Conservation (phyloP, 1,284 basidiomycete genomes). For the Anthracocystis setariae region DNA sequence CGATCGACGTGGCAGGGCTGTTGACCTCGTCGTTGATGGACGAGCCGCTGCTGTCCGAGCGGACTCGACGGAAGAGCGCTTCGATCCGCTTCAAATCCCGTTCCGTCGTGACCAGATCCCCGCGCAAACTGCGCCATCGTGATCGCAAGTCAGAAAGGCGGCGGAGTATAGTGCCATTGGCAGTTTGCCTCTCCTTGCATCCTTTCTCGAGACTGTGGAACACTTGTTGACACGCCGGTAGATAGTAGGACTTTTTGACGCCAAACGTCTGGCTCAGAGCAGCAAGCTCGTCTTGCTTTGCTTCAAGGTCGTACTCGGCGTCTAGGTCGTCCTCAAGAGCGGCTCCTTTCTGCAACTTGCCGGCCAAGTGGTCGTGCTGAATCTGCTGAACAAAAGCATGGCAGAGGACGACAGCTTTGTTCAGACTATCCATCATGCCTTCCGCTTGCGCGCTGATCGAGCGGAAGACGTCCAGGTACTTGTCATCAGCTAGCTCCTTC, state of each 20-base stretch:
- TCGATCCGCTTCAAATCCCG: constrained; percentile 81
- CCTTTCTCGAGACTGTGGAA: constrained; percentile 92
- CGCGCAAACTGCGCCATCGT: constrained; percentile 81
- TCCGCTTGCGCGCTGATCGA: constrained; percentile 91
- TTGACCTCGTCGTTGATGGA: constrained; percentile 26
- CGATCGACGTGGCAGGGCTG: constrained; percentile 31
- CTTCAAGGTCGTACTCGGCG: constrained; percentile 26
- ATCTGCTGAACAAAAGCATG: constrained; percentile 72
- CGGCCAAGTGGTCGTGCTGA: constrained; percentile 28
- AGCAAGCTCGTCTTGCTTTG: constrained; percentile 45
- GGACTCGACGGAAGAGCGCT: constrained; percentile 70
- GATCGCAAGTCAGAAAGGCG: constrained; percentile 84
- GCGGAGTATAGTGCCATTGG: constrained; percentile 91
- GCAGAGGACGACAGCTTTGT: constrained; percentile 86
- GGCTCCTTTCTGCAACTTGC: constrained; percentile 16
- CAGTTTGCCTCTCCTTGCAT: constrained; percentile 85
- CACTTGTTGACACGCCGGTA: constrained; percentile 89
- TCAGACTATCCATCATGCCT: constrained; percentile 93
- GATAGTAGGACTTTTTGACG: constrained; percentile 77
- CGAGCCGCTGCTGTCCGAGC: constrained; percentile 38
- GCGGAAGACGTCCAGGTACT: constrained; percentile 92
- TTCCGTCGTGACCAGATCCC: constrained; percentile 80
- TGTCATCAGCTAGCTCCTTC: constrained; percentile 93
- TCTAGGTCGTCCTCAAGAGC: constrained; percentile 34
- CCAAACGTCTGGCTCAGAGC: constrained; percentile 44